Conservation (phyloP, 2,329 filamentous ascomycete genomes). For the Alternaria triticina region DNA sequence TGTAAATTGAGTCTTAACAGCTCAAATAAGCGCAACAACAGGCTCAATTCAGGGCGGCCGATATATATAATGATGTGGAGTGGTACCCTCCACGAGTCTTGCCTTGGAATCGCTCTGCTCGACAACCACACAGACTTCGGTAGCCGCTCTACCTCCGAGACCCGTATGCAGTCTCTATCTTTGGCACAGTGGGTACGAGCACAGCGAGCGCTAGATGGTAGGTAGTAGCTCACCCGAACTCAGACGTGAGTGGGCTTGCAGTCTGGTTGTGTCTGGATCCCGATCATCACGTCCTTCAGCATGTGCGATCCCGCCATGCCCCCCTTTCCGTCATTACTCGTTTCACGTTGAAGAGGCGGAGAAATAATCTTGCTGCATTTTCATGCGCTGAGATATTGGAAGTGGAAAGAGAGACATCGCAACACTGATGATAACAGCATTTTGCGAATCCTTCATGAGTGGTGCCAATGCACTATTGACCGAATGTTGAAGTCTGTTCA, state of each 20-base stretch:
- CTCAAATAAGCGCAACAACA: background rate
- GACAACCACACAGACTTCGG: background rate
- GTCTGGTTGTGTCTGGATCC: background rate
- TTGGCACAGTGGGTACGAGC: background rate
- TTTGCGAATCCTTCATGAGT: background rate
- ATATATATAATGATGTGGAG: background rate
- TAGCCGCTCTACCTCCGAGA: background rate
- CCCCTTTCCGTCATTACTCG: background rate
- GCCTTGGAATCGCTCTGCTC: background rate
- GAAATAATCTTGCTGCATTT: background rate
- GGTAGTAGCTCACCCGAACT: background rate
- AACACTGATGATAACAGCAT: background rate
- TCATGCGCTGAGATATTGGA: background rate
- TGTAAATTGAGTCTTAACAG: background rate
- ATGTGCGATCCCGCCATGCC: background rate
- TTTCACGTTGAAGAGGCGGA: background rate
- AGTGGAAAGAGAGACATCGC: background rate
- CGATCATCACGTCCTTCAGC: background rate
- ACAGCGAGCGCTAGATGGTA: background rate
- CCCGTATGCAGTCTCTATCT: background rate
- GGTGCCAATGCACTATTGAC: background rate
- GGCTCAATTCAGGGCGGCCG: background rate
- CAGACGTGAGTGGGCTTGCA: background rate
- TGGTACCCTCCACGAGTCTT: fast-evolving
- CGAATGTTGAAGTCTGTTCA: background rate